Percentiles rank a stretch among this genome's conserved stretches.
phyloP scores from a whole-genome alignment of 768 basidiomycete species.

The Dendrothele bispora region DNA sequence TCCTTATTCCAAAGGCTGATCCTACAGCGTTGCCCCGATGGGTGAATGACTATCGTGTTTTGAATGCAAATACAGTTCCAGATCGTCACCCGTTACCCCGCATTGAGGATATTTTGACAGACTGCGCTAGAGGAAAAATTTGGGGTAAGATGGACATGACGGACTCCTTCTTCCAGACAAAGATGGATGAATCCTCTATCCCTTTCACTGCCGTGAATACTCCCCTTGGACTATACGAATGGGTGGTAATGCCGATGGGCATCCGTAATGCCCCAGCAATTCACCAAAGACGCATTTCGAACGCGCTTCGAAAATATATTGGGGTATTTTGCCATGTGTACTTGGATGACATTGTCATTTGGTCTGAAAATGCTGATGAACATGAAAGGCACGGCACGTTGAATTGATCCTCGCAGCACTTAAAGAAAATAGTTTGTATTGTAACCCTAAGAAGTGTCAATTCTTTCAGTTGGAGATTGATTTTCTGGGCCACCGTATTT shows the following conservation, averaged over 20 bases:
- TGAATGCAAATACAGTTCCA: slow-evolving; percentile 20
- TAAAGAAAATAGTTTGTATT: slow-evolving; percentile 15
- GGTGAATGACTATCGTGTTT: slow-evolving; percentile 23
- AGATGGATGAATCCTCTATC: slow-evolving; percentile 25
- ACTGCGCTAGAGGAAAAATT: slow-evolving; percentile 21
- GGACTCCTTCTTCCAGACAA: slow-evolving; percentile 37
- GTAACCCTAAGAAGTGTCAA: slow-evolving; percentile 20
- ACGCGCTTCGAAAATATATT: slow-evolving; percentile 29
- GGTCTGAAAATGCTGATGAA: slow-evolving; percentile 35
- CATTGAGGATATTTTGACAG: slow-evolving; percentile 19
- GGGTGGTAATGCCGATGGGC: slow-evolving; percentile 41
- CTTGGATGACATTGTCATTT: slow-evolving; percentile 46
- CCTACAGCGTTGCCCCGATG: slow-evolving; percentile 9
- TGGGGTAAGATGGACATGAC: slow-evolving; percentile 33
- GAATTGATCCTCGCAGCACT: slow-evolving; percentile 20
- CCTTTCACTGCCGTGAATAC: slow-evolving; percentile 33
- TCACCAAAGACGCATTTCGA: slow-evolving; percentile 32
- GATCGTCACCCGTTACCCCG: slow-evolving; percentile 20
- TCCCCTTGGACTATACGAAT: slow-evolving; percentile 38
- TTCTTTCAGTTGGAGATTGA: slow-evolving; percentile 10
- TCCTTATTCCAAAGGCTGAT: too few relatives aligned
- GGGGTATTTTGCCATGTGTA: slow-evolving; percentile 44
- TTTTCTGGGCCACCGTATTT: slow-evolving; percentile 29
- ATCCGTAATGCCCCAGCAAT: slow-evolving; percentile 31
- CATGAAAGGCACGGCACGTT: slow-evolving; percentile 28